Evolutionary conservation across 2,329 filamentous ascomycete genomes (phyloP), one percentile per base, ranked within the genome.

Genomic region (Ciborinia camelliae): DNA sequence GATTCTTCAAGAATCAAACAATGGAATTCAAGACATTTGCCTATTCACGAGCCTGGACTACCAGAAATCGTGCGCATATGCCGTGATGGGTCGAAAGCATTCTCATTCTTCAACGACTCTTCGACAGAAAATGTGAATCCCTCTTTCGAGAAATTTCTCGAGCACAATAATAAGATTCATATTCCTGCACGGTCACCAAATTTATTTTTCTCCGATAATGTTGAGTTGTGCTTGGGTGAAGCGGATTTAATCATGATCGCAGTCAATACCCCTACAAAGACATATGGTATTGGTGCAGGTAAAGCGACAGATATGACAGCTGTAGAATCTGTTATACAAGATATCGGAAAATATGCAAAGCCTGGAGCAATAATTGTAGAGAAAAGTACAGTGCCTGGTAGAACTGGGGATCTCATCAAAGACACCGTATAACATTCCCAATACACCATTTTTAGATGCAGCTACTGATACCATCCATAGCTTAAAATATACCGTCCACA

Each of bases 211-310:
- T 88, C 89, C 3, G 89, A 85, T 26, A 82, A 91, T 62, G 81
- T 90, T 12, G 81, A 81, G 26, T 79, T 77, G 67, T 81, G 80
- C 66, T 89, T 93, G 66, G 75, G 80, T 30, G 84, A 86, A 68
- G 90, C 90, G 15, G 89, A 93, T 73, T 77, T 93, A 52, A 84
- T 94, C 64, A 84, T 94, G 66, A 84, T 93, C 63, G 85, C 88
- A 18, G 90, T 94, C 70, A 91, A 92, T 75, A 93, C 90, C 0
- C 90, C 90, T 2, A 92, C 90, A 51, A 93, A 92, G 78, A 83
- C 80, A 43, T 84, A 82, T 55, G 90, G 90, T 63, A 78, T 85
- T 28, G 90, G 90, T 55, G 86, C 87, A 6, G 90, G 89, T 14
- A 83, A 82, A 68, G 90, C 90, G 0, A 89, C 89, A 20, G 89